Evolutionary conservation across 2,329 filamentous ascomycete species (phyloP), one percentile per base, ranked within the genome.

Genomic region (Cercospora sp.): DNA sequence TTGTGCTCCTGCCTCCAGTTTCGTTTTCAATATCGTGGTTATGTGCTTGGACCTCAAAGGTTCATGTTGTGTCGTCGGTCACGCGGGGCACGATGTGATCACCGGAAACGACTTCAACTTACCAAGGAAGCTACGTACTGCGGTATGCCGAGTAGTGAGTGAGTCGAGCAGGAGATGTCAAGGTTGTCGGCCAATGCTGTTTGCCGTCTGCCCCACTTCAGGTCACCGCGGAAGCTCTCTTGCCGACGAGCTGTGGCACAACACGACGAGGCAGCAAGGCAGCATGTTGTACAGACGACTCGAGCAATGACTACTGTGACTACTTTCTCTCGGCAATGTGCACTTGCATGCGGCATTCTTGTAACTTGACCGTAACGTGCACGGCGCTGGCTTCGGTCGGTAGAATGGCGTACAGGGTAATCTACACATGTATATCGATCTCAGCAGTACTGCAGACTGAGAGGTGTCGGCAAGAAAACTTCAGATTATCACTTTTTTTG

Each of bases 81-180:
- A 13, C 48, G 48, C 48, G 23, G 48, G 48, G 48, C 13, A 53
- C 13, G 23, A 53, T 2, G 12, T 23, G 48, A 53, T 53, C 48
- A 28, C 20, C 48, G 20, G 48, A 26, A 1, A 53, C 48, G 18
- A 6, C 18, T 53, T 13, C 2, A 26, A 53, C 48, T 23, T 53
- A 53, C 48, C 48, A 53, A 53, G 48, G 48, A 53, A 53, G 48
- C 20, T 53, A 53, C 48, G 20, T 28, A 10, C 48, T 53, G 42
- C 10, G 42, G 42, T 48, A 48, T 23, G 20, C 48, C 16, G 36
- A 53, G 18, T 51, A 51, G n/a, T 53, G 28, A 9, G 16, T 33
- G 55, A 59, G 55, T 59, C 55, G 55, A 59, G 28, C 28, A 33
- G 55, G 18, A 59, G 28, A 59, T 59, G 55, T 59, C 55, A 59